A percentile compares a stretch with the other conserved stretches of the same genome.
phyloP scores from a whole-genome alignment of 2,329 filamentous ascomycete genomes.

The Calonectria pteridis region DNA sequence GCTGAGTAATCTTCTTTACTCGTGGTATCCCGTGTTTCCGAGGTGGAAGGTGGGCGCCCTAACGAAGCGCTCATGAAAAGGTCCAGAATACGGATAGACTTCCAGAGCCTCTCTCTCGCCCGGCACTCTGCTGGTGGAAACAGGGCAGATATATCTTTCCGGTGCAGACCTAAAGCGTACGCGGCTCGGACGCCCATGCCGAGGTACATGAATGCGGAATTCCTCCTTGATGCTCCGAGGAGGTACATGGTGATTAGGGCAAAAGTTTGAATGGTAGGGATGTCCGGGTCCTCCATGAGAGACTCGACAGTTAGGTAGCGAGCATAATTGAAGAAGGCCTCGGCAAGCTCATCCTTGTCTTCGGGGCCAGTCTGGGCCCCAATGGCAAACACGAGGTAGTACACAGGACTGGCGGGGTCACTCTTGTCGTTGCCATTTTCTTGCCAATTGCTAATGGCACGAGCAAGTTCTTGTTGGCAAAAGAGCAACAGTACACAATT shows the following conservation, averaged over 20 bases:
- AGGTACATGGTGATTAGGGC: slow-evolving; percentile 54
- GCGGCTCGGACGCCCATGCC: slow-evolving; percentile 54
- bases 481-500: slow-evolving; percentile 48
- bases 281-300: slow-evolving; percentile 52
- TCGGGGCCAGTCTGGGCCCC: slow-evolving; percentile 50
- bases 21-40: slow-evolving; percentile 44
- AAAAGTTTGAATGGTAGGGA: slow-evolving; percentile 49
- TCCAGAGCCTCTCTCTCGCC: slow-evolving; percentile 49
- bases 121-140: slow-evolving; percentile 43
- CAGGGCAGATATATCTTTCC: slow-evolving; percentile 43
- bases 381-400: slow-evolving; percentile 48
- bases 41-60: slow-evolving; percentile 49
- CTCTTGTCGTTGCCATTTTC: slow-evolving; percentile 34
- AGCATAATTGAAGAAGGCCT: slow-evolving; percentile 51
- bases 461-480: slow-evolving; percentile 44
- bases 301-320: slow-evolving; percentile 48
- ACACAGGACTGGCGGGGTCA: slow-evolving; percentile 36
- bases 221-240: slow-evolving; percentile 49
- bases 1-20: slow-evolving; percentile 41
- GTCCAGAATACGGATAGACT: slow-evolving; percentile 48
- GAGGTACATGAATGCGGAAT: slow-evolving; percentile 54
- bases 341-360: slow-evolving; percentile 49
- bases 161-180: slow-evolving; percentile 49
- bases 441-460: slow-evolving; percentile 46
- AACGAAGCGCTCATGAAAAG: slow-evolving; percentile 50